These are phyloP conservation scores for Xerophyta viscosa DNA, from an alignment of 106 monocot genomes.

Conservation along the genomic window DNA sequence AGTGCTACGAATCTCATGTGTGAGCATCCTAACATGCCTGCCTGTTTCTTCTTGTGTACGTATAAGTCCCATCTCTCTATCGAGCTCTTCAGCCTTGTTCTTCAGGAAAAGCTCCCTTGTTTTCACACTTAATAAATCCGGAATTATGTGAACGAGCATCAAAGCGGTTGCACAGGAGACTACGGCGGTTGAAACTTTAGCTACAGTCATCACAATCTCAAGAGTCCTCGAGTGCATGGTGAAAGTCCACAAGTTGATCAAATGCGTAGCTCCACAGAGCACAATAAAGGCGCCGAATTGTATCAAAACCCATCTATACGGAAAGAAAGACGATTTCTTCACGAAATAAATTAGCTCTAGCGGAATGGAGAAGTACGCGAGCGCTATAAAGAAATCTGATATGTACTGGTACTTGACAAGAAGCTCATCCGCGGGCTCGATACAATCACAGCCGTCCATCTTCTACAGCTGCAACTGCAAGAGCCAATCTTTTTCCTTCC, in stretches of 20 bases:
- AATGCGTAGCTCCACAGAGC: slow-evolving; percentile 91
- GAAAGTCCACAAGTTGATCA: slow-evolving; percentile 89
- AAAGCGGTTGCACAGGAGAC: slow-evolving; percentile 84
- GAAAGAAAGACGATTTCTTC: slow-evolving; percentile 87
- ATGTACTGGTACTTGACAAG: slow-evolving; percentile 89
- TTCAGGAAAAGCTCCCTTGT: slow-evolving; percentile 72
- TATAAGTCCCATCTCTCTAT: slow-evolving; percentile 78
- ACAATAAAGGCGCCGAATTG: slow-evolving; percentile 93
- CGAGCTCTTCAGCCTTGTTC: slow-evolving; percentile 81
- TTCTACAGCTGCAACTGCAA: too few species aligned
- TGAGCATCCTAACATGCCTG: slow-evolving; percentile 85
- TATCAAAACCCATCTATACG: slow-evolving; percentile 88
- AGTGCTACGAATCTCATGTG: slow-evolving; percentile 92
- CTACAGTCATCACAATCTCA: slow-evolving; percentile 71
- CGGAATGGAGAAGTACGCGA: slow-evolving; percentile 95
- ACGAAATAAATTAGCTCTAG: slow-evolving; percentile 92
- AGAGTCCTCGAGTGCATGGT: slow-evolving; percentile 52
- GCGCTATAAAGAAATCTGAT: slow-evolving; percentile 87
- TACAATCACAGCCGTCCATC: slow-evolving; percentile 87
- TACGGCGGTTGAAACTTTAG: slow-evolving; percentile 71
- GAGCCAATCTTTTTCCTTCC: too few species aligned
- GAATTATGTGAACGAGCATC: slow-evolving; percentile 91
- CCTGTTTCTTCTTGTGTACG: slow-evolving; percentile 87
- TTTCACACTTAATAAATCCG: slow-evolving; percentile 80
- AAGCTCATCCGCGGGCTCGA: slow-evolving; percentile 72